phyloP scores from a whole-genome alignment of 192 early-diverging fungal species.

The Coemansia interrupta region DNA sequence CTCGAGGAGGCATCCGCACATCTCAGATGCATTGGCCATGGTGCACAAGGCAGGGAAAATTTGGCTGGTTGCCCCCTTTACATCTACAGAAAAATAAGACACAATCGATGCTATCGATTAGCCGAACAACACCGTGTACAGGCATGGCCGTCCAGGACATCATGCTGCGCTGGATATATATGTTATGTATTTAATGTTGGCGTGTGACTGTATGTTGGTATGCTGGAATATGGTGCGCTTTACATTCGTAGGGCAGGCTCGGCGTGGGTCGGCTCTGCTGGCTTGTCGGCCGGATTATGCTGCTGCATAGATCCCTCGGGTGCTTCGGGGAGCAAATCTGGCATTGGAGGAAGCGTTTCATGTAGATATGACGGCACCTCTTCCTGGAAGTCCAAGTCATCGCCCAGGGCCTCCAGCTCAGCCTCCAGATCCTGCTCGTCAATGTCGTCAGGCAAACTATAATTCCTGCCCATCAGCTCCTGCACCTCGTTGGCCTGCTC shows the following conservation, averaged over 20 bases:
- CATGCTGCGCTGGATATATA: background rate
- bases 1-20: too few species aligned
- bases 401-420: conserved; percentile 94
- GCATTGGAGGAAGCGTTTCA: conserved; percentile 21
- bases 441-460: conserved; percentile 90
- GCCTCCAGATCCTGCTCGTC: conserved; percentile 98
- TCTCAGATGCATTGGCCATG: too few species aligned
- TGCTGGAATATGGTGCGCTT: background rate
- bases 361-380: conserved; percentile 42
- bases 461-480: conserved; percentile 87
- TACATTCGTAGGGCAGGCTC: conserved; percentile 39
- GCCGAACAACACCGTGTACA: too few species aligned
- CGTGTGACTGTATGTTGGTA: too few species aligned
- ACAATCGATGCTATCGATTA: too few species aligned
- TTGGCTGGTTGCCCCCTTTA: too few species aligned
- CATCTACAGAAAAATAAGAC: too few species aligned
- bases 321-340: conserved; percentile 41
- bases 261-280: conserved; percentile 8
- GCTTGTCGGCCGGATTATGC: conserved; percentile 11
- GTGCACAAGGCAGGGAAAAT: too few species aligned
- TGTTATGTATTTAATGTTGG: background rate
- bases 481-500: conserved; percentile 97
- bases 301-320: conserved; percentile 19
- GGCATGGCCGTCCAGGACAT: too few species aligned
- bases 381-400: conserved; percentile 73